These are phyloP conservation scores for Novymonas esmeraldas DNA, from an alignment of 208 protist species.

Conservation along the genomic window DNA sequence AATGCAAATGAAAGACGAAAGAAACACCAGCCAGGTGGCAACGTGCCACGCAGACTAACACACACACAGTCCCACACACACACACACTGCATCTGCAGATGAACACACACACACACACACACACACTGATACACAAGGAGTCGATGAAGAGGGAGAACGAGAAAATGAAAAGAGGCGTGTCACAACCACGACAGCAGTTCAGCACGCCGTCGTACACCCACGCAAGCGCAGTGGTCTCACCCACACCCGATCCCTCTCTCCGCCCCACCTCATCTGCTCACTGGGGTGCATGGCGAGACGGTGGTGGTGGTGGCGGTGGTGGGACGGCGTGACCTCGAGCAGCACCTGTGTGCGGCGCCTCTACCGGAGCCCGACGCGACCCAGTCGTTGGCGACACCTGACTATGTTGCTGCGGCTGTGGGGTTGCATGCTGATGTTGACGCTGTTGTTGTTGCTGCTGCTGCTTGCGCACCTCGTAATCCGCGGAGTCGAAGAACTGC, in stretches of 20 bases:
- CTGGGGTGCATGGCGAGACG: not conserved
- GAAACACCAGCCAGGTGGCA: no score
- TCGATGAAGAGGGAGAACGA: not conserved
- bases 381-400: not conserved
- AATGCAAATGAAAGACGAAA: not conserved
- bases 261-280: no score
- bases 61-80: no score
- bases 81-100: not conserved
- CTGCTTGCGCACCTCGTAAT: slow-evolving; percentile 88
- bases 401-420: not conserved
- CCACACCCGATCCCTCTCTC: no score
- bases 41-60: no score
- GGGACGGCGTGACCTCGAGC: no score
- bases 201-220: no score
- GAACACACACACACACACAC: not conserved
- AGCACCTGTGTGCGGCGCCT: not conserved
- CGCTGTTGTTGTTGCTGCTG: slow-evolving; percentile 23
- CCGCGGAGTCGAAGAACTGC: slow-evolving; percentile 89
- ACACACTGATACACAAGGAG: not conserved
- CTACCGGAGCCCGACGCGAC: not conserved
- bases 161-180: not conserved
- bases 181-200: no score
- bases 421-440: slow-evolving; percentile 4
- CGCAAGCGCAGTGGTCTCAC: no score
- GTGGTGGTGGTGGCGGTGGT: slow-evolving; percentile 6